Conservation (phyloP, 2,329 filamentous ascomycete species). For the Pseudogymnoascus sp. region DNA sequence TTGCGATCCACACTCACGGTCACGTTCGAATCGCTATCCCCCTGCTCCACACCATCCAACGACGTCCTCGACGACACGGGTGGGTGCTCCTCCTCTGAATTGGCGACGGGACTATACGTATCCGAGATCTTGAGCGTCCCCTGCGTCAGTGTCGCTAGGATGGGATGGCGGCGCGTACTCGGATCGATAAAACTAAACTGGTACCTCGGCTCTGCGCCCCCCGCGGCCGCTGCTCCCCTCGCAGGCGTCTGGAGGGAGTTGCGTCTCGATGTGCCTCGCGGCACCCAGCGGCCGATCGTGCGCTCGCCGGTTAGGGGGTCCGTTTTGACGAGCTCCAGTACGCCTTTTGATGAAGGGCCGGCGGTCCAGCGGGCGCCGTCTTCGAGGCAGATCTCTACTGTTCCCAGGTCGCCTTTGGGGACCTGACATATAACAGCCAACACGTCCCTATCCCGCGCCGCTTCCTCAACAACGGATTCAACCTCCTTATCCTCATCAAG, state of each 20-base stretch:
- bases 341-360: slow-evolving; percentile 45
- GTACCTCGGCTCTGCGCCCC: slow-evolving; percentile 47
- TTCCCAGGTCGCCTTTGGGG: slow-evolving; percentile 40
- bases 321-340: slow-evolving; percentile 55
- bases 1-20: background rate
- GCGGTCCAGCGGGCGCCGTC: slow-evolving; percentile 55
- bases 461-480: slow-evolving; percentile 37
- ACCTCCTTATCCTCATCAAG: slow-evolving; percentile 45
- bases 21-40: background rate
- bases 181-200: slow-evolving; percentile 73
- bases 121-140: slow-evolving; percentile 63
- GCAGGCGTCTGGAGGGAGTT: slow-evolving; percentile 2
- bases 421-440: slow-evolving; percentile 63
- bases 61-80: slow-evolving; percentile 32
- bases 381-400: slow-evolving; percentile 56
- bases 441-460: slow-evolving; percentile 45
- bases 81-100: slow-evolving; percentile 42
- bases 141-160: slow-evolving; percentile 61
- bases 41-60: background rate
- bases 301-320: slow-evolving; percentile 49
- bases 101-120: slow-evolving; percentile 52
- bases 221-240: slow-evolving; percentile 17
- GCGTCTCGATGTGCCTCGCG: slow-evolving; percentile 35
- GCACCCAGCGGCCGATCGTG: slow-evolving; percentile 64
- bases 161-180: slow-evolving; percentile 61